A percentile compares a stretch with the other conserved stretches of the same genome.
phyloP scores from a whole-genome alignment of 2,329 filamentous ascomycete species.

The Diaporthe sp. region DNA sequence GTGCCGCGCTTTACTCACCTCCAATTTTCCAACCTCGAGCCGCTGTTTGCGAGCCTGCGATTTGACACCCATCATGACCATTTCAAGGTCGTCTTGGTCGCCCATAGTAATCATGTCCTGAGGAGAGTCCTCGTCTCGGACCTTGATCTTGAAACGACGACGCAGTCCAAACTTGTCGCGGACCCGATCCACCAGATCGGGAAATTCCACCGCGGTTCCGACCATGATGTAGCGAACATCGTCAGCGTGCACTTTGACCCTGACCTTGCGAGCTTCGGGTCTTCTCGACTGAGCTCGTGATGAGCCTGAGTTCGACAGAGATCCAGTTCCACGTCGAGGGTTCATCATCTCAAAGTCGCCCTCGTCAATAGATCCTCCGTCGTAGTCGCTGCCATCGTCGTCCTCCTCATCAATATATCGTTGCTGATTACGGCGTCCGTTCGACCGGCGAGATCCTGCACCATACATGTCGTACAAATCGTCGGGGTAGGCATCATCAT shows the following conservation, averaged over 20 bases:
- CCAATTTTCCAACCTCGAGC: conserved; percentile 91
- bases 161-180: conserved; percentile 88
- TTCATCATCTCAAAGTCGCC: conserved; percentile 85
- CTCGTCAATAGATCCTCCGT: conserved; percentile 79
- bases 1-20: conserved; percentile 72
- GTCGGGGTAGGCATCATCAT: conserved; percentile 75
- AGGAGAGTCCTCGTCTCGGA: conserved; percentile 82
- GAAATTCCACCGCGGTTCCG: conserved; percentile 78
- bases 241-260: conserved; percentile 91
- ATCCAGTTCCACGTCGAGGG: conserved; percentile 58
- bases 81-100: conserved; percentile 95
- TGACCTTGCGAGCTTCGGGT: conserved; percentile 81
- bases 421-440: conserved; percentile 61
- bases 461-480: conserved; percentile 78
- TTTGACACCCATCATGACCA: conserved; percentile 81
- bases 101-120: conserved; percentile 98
- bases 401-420: conserved; percentile 87
- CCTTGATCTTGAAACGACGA: conserved; percentile 88
- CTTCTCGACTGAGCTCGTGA: conserved; percentile 70
- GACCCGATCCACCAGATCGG: conserved; percentile 83
- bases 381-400: conserved; percentile 80
- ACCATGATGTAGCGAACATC: conserved; percentile 97
- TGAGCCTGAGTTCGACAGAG: conserved; percentile 60
- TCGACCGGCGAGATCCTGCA: conserved; percentile 50
- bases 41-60: conserved; percentile 79